Evolutionary conservation across 2,329 filamentous ascomycete genomes (phyloP), one percentile per base, ranked within the genome.

Genomic region (Hypoxylon sp.): DNA sequence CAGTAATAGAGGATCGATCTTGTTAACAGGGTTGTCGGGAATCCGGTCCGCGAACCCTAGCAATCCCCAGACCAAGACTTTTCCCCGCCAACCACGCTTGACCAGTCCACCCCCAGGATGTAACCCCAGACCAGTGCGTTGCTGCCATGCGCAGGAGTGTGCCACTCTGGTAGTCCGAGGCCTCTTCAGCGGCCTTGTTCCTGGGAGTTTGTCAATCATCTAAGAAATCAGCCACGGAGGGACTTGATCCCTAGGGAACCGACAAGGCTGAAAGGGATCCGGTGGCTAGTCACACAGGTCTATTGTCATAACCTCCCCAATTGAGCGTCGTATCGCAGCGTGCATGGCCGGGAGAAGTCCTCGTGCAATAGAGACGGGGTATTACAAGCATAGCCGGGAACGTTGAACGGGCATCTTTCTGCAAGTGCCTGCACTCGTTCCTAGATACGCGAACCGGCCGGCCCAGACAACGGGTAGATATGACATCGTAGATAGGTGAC

Each of bases 71-170:
- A 72, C 74, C 73, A 72, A 71, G 70, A 72, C 20, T 66, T 73
- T 74, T 69, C 73, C 71, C 75, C 70, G 73, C 74, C 75, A 76
- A 77, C 72, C 75, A 77, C 46, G 68, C 67, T 59, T 58, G 61
- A 57, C 71, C 69, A 72, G 68, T 72, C 61, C 70, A 68, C 69
- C 70, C 63, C 58, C 62, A 69, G 64, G 57, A 71, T 74, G 73
- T 63, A 75, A 74, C 73, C 74, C 68, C 63, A 66, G 53, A 49
- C 49, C 37, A 64, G 46, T 58, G 25, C 51, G 68, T 60, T 64
- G 73, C 67, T 73, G 61, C 68, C 67, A 57, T 70, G 66, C 65
- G 62, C 63, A 72, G 67, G 65, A 71, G 66, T 64, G 61, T 55
- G 50, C 61, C 55, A 70, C 67, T 68, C 53, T 60, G 59, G 27